These are phyloP conservation scores for Glycine latifolia DNA, from an alignment of 306 rosid species.

Conservation along the genomic window DNA sequence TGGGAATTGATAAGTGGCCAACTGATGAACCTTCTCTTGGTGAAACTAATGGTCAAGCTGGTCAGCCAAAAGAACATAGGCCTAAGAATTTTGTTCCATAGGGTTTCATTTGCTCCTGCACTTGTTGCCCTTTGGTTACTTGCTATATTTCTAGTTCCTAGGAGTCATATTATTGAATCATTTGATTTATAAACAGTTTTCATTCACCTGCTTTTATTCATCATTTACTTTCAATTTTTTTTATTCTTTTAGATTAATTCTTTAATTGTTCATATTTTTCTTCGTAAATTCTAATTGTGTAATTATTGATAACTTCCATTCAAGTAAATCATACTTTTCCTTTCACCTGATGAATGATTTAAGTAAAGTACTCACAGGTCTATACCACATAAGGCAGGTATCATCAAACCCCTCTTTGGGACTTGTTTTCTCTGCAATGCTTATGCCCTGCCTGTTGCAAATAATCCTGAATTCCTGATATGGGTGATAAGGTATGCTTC, in stretches of 20 bases:
- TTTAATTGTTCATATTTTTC: slow-evolving; percentile 37
- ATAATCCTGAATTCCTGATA: not conserved
- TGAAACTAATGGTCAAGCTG: slow-evolving; percentile 51
- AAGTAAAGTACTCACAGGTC: slow-evolving; percentile 51
- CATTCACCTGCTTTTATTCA: slow-evolving; percentile 38
- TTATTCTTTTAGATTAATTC: slow-evolving; percentile 22
- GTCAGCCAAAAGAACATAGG: slow-evolving; percentile 45
- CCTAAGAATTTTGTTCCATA: slow-evolving; percentile 49
- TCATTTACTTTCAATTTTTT: slow-evolving; percentile 25
- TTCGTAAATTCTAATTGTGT: slow-evolving; percentile 33
- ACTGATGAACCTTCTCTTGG: slow-evolving; percentile 58
- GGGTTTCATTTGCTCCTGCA: slow-evolving; percentile 49
- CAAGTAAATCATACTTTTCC: not conserved
- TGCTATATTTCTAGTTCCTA: slow-evolving; percentile 47
- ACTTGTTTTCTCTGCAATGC: slow-evolving; percentile 3
- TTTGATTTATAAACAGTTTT: slow-evolving; percentile 50
- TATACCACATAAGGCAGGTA: not conserved
- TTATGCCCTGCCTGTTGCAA: not conserved
- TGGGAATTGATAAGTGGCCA: slow-evolving; percentile 60
- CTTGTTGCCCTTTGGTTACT: slow-evolving; percentile 41
- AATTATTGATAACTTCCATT: slow-evolving; percentile 37
- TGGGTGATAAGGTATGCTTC: not conserved
- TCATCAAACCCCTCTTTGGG: slow-evolving; percentile 8
- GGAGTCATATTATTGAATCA: slow-evolving; percentile 49
- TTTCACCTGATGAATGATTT: slow-evolving; percentile 44